Conservation (phyloP, 75 land plant species). For the Selaginella tamariscina region DNA sequence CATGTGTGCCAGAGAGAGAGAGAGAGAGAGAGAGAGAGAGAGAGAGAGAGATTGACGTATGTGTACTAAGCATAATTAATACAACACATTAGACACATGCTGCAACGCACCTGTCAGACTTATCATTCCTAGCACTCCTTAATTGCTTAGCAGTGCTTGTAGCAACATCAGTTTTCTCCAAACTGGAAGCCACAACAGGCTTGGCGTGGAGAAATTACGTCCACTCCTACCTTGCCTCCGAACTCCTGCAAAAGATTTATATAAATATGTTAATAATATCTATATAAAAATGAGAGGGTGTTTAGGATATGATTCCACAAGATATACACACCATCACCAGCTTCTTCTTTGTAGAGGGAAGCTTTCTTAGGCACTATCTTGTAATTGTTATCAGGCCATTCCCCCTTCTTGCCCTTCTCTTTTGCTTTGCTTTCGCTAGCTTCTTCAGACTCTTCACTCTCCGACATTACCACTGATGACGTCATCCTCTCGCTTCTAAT, state of each 20-base stretch:
- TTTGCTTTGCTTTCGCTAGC: constrained; percentile 36
- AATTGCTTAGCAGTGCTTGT: constrained; percentile 33
- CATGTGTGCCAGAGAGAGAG: no score
- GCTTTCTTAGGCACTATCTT: constrained; percentile 32
- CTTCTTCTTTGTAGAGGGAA: constrained; percentile 41
- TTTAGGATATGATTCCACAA: no score
- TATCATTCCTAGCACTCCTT: constrained; percentile 43
- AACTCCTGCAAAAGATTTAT: no score
- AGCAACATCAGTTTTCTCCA: constrained; percentile 43
- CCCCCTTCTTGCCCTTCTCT: constrained; percentile 36
- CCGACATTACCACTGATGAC: constrained; percentile 49
- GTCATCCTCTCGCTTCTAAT: constrained; percentile 42
- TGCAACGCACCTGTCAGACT: constrained; percentile 41
- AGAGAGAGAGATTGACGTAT: no score
- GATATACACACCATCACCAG: constrained; percentile 65
- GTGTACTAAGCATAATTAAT: no score
- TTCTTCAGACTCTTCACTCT: constrained; percentile 71
- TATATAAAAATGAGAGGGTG: no score
- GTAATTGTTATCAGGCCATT: constrained; percentile 17
- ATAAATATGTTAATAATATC: no score
- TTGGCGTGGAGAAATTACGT: constrained; percentile 34
- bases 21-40: no score
- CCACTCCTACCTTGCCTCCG: constrained; percentile 80
- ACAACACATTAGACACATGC: no score
- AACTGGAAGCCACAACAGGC: constrained; percentile 18